Percentiles rank a stretch among this genome's conserved stretches.
These are phyloP conservation scores for Aspergillus sclerotiicarbonarius DNA, from an alignment of 495 filamentous ascomycete species.

Conservation along the genomic window DNA sequence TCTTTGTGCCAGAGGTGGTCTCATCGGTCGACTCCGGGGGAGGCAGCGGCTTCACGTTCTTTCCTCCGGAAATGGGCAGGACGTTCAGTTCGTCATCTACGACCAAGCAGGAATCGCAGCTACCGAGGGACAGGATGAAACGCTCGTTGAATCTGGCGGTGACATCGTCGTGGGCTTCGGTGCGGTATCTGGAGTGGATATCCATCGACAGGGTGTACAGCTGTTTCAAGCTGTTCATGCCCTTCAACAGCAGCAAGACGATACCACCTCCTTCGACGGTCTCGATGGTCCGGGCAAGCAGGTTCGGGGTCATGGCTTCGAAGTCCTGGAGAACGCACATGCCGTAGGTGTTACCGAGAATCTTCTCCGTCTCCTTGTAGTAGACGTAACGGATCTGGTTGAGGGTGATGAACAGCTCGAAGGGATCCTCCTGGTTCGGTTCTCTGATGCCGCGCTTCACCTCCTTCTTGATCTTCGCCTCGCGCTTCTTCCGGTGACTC, in stretches of 20 bases:
- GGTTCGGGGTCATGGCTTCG: constrained; percentile 94
- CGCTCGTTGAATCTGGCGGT: constrained; percentile 96
- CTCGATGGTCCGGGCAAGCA: constrained; percentile 91
- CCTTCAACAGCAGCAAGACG: constrained; percentile 86
- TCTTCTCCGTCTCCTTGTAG: constrained; percentile 99
- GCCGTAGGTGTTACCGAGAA: constrained; percentile 96
- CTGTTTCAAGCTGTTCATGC: constrained; percentile 96
- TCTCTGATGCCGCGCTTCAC: constrained; percentile 95
- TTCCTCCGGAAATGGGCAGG: constrained; percentile 93
- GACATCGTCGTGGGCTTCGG: constrained; percentile 95
- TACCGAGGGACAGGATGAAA: constrained; percentile 91
- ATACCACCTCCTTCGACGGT: constrained; percentile 96
- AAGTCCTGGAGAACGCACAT: constrained; percentile 99
- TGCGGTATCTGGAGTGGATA: constrained; percentile 93
- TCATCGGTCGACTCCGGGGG: constrained; percentile 66
- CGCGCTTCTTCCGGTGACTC: constrained; percentile 94
- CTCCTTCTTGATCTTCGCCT: constrained; percentile 96
- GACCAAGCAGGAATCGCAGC: constrained; percentile 91
- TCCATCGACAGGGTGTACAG: constrained; percentile 98
- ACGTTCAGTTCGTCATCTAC: constrained; percentile 99
- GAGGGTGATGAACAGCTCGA: constrained; percentile 95
- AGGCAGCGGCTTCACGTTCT: constrained; percentile 80
- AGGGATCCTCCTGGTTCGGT: constrained; percentile 92
- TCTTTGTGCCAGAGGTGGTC: constrained; percentile 59
- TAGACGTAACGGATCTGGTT: constrained; percentile 98